Base-by-base conservation (phyloP, 176 grass and related monocot species). In the Zoysia japonica region DNA sequence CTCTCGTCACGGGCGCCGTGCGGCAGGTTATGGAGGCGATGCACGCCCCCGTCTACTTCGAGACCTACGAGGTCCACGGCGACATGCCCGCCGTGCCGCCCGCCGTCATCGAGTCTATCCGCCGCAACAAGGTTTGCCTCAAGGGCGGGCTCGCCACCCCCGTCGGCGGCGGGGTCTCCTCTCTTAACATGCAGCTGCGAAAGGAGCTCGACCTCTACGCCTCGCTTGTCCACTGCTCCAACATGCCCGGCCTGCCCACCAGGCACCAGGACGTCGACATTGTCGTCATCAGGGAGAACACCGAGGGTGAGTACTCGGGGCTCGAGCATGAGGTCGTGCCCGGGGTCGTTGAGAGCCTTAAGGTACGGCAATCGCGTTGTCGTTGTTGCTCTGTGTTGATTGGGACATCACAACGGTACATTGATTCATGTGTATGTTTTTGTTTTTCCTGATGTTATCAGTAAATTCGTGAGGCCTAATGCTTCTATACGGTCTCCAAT, bases 301-400 rank as follows among this genome's bases (percentile, higher is more conserved):
- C 94, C 20, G 94, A 97, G 75, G 94, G 91, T 5, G 91, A 97
- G 84, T 97, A 97, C 87, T 91, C 91, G 42, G 94, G 94, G 15
- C 91, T 97, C 12, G 91, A 97, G 86, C 94, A 97, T 46, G 94
- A 91, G 79, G 91, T 28, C 28, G 28, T 28, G 28, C 28, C 28
- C 28, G 28, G 28, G 28, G 28, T 28, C 28, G 28, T 28, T 97
- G 89, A 97, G 85, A 93, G 86, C 87, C 89, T 97, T 70, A 93
- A 97, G 82, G 94, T 93, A 88, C 49, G 72, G 12, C 6, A 52
- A 80, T 81, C 45, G 43, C n/a, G 12, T 8, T 52, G 3, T 14
- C 16, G 45, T 7, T 43, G 12, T 39, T 47, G 15, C 47, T 59
- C 2, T 51, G 2, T 83, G 3, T 68, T 73, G 3, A n/a, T 79